Evolutionary conservation across 192 early-diverging fungal genomes (phyloP).

Genomic region (Linnemannia zychae): DNA sequence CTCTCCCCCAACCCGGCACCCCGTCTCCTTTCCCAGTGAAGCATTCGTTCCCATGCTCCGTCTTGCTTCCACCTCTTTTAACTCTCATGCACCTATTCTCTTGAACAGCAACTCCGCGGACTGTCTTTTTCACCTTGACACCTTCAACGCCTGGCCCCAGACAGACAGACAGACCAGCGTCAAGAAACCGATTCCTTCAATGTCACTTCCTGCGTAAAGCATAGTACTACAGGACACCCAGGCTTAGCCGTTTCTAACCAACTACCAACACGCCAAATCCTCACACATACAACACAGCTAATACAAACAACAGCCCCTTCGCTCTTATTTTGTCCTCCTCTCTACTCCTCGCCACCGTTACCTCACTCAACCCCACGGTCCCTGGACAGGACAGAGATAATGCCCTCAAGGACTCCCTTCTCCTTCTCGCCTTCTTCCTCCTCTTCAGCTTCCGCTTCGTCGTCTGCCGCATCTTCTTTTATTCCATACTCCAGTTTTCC

Average conservation of each 20-base stretch:
- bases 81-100: background rate
- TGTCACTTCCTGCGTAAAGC: background rate
- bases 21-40: no score
- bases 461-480: slow-evolving; percentile 32
- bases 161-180: no score
- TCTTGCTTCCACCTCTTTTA: background rate
- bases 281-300: background rate
- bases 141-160: no score
- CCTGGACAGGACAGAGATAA: slow-evolving; percentile 7
- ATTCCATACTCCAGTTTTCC: slow-evolving; percentile 20
- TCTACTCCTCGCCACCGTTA: background rate
- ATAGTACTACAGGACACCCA: no score
- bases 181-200: background rate
- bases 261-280: background rate
- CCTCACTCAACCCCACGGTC: background rate
- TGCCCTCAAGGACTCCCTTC: slow-evolving; percentile 30
- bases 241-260: background rate
- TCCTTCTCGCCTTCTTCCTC: slow-evolving; percentile 31
- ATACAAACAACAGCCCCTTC: background rate
- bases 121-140: background rate
- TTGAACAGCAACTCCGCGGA: background rate
- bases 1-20: no score
- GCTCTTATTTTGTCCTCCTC: background rate
- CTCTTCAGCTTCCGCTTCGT: slow-evolving; percentile 19
- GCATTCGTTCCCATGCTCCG: no score